These are phyloP conservation scores for Lactifluus volemus DNA, from an alignment of 768 basidiomycete species.

Conservation along the genomic window DNA sequence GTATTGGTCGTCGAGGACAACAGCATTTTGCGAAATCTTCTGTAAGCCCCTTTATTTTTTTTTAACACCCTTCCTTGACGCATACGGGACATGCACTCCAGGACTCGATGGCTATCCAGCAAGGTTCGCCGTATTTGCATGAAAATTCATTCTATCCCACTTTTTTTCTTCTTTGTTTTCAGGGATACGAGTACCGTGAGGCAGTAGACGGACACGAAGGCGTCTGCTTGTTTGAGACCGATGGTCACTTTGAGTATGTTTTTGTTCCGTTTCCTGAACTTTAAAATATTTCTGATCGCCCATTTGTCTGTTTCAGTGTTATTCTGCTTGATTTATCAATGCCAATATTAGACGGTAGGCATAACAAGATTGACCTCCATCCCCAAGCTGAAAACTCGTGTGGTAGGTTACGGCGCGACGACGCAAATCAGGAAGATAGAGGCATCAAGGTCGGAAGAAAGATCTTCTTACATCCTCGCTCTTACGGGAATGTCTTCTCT, in stretches of 20 bases:
- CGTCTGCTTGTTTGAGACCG: conserved; percentile 59
- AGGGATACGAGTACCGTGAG: conserved; percentile 69
- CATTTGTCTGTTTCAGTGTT: conserved; percentile 40
- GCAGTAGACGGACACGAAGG: conserved; percentile 83
- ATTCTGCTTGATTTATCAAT: conserved; percentile 87
- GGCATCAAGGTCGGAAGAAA: conserved; percentile 21
- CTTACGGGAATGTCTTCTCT: conserved; percentile 90
- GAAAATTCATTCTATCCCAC: not conserved
- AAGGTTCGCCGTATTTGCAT: conserved; percentile 29
- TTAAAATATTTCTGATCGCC: no score
- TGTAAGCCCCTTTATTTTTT: conserved; percentile 42
- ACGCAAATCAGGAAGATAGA: conserved; percentile 75
- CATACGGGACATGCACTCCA: conserved; percentile 22
- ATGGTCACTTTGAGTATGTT: conserved; percentile 82
- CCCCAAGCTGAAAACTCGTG: not conserved
- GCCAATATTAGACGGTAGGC: conserved; percentile 80
- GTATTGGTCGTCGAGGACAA: conserved; percentile 92
- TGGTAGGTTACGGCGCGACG: conserved; percentile 74
- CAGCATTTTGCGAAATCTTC: conserved; percentile 67
- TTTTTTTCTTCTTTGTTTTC: not conserved
- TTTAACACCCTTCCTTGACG: conserved; percentile 6
- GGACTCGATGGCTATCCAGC: conserved; percentile 57
- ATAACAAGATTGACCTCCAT: conserved; percentile 16
- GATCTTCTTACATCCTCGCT: conserved; percentile 59
- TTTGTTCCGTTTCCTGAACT: no score